These are phyloP conservation scores for Fraxinus velutina DNA, from an alignment of 305 asterid genomes.

Conservation along the genomic window DNA sequence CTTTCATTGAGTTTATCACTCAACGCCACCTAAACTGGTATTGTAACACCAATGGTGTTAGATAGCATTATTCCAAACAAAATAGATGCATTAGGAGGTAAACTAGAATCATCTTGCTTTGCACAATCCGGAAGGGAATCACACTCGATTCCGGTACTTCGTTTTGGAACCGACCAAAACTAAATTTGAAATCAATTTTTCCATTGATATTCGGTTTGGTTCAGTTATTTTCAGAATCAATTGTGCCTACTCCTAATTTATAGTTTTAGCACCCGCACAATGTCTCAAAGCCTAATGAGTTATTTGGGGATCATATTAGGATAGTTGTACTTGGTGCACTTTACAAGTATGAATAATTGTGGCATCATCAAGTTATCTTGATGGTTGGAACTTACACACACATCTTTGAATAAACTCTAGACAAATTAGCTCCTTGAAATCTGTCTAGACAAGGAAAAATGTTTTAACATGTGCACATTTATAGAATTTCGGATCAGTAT, in stretches of 20 bases:
- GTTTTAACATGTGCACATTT: background rate
- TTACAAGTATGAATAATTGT: background rate
- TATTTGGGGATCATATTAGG: background rate
- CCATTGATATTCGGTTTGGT: background rate
- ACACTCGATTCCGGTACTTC: background rate
- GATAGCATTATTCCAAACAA: background rate
- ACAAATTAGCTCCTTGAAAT: background rate
- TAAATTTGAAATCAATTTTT: background rate
- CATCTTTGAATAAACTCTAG: background rate
- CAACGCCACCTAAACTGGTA: background rate
- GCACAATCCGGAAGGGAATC: background rate
- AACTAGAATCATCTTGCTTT: background rate
- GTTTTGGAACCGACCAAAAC: background rate
- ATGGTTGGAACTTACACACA: background rate
- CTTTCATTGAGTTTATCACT: background rate
- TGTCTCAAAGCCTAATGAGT: background rate
- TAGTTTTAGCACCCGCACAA: background rate
- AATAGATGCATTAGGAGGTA: background rate
- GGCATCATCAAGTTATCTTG: background rate
- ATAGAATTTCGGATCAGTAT: background rate
- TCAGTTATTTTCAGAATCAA: background rate
- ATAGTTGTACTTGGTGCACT: background rate
- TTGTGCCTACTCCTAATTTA: background rate
- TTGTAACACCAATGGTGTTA: background rate
- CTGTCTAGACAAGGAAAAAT: background rate